Evolutionary conservation across 805 yeast species (phyloP), one percentile per base, ranked within the genome.

Genomic region (Lipomyces oligophaga): DNA sequence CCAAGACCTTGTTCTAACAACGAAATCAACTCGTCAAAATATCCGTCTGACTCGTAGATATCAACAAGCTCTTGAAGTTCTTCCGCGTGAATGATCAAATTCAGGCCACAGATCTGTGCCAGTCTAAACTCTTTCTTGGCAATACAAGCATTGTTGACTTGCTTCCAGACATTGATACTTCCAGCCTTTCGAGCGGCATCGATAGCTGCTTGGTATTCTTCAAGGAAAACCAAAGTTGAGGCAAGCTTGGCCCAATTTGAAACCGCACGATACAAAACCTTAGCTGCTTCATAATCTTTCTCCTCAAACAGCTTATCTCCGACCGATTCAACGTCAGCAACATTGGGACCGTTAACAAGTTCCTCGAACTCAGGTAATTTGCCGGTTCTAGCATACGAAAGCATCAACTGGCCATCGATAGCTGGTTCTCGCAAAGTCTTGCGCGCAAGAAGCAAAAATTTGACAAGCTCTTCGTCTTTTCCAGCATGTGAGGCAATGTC

Each of bases 111-210:
- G 67, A 93, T 89, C 74, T 93, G 98, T 10, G 97, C 98, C 53
- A 93, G 76, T 67, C 96, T 81, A 76, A 93, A 93, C 69, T 93
- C 98, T 64, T 81, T 81, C 71, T 86, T 85, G 59, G 82, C 95
- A 66, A 93, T 81, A 78, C 98, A 93, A 19, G 97, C 98, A 66
- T 82, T 85, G 69, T 88, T 87, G 41, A 93, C 98, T 69, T 89
- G 94, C 70, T 88, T 93, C 98, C 98, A 93, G 33, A 93, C 98
- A 63, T 76, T 77, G 51, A 83, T 79, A 67, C 87, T 88, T 28
- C 95, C 85, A 2, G 98, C 97, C 71, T 90, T 93, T 74, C 98
- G 84, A 19, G 98, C 98, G 69, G 97, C 88, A 64, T 93, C 97
- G 54, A 93, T 98, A 41, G 98, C 98, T 46, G 86, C 80, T 71